phyloP scores from a whole-genome alignment of 106 monocot species.

The Acorus gramineus region DNA sequence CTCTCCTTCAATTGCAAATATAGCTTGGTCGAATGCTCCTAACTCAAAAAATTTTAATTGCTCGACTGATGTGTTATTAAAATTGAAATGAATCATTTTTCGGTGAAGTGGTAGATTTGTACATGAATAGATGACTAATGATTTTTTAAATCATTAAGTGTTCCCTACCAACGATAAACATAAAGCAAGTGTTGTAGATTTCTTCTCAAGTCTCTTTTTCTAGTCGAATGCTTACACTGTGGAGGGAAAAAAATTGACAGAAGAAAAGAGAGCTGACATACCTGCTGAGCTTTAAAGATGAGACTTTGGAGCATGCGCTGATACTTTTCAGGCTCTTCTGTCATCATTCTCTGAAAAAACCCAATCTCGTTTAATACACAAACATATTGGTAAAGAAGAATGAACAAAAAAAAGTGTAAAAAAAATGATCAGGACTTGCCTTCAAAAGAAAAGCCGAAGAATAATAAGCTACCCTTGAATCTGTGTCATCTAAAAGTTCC shows the following conservation, averaged over 20 bases:
- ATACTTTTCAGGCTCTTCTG: constrained; percentile 81
- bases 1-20: too few species aligned
- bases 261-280: constrained; percentile 3
- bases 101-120: too few species aligned
- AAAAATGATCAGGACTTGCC: constrained; percentile 24
- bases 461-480: constrained; percentile 96
- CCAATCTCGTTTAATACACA: constrained; percentile 4
- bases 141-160: too few species aligned
- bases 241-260: background rate
- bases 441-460: constrained; percentile 93
- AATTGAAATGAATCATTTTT: too few species aligned
- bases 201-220: too few species aligned
- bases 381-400: background rate
- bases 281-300: constrained; percentile 94
- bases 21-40: too few species aligned
- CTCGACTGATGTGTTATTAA: too few species aligned
- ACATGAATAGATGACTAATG: too few species aligned
- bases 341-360: constrained; percentile 86
- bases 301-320: constrained; percentile 93
- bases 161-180: too few species aligned
- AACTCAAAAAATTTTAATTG: too few species aligned
- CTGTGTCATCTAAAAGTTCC: constrained; percentile 91
- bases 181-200: too few species aligned
- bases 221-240: too few species aligned
- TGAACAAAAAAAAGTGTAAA: constrained; percentile 1